phyloP scores from a whole-genome alignment of 768 basidiomycete genomes.

The Lyophyllum atratum region DNA sequence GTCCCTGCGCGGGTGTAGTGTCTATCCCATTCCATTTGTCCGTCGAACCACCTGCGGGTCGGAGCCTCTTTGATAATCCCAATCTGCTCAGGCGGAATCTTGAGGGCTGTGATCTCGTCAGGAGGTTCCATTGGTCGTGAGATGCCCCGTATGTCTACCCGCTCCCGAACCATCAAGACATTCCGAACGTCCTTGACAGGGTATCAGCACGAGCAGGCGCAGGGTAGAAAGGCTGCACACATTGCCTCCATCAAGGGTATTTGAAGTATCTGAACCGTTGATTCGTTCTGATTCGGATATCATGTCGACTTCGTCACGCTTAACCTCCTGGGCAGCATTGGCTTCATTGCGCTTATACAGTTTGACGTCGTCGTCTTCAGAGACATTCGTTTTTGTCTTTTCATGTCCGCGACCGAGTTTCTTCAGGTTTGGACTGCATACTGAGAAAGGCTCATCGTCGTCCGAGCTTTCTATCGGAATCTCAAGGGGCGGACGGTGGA shows the following conservation, averaged over 20 bases:
- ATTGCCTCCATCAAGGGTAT: neutral
- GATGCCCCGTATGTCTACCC: constrained; percentile 63
- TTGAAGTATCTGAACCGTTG: neutral
- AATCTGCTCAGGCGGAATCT: constrained; percentile 54
- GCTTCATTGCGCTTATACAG: constrained; percentile 32
- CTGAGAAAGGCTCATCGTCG: neutral
- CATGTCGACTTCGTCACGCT: constrained; percentile 22
- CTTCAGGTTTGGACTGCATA: constrained; percentile 6
- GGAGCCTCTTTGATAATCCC: constrained; percentile 77
- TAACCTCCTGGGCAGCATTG: constrained; percentile 26
- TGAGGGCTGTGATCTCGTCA: constrained; percentile 53
- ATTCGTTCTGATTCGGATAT: constrained; percentile 4
- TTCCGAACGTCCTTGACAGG: constrained; percentile 20
- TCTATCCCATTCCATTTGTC: constrained; percentile 65
- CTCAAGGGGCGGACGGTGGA: constrained; percentile 30
- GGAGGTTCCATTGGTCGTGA: constrained; percentile 65
- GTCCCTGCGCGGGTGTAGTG: constrained; percentile 44
- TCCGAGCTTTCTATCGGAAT: constrained; percentile 22
- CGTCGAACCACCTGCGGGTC: constrained; percentile 62
- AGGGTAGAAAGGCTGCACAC: neutral
- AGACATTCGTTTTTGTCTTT: neutral
- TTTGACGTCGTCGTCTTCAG: constrained; percentile 21
- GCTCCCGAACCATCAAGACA: constrained; percentile 66
- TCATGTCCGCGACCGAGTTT: neutral
- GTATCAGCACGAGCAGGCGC: neutral